Evolutionary conservation across 164 flowering plant genomes (phyloP), one percentile per base, ranked within the genome.

Genomic region (Umbilicus rupestris): DNA sequence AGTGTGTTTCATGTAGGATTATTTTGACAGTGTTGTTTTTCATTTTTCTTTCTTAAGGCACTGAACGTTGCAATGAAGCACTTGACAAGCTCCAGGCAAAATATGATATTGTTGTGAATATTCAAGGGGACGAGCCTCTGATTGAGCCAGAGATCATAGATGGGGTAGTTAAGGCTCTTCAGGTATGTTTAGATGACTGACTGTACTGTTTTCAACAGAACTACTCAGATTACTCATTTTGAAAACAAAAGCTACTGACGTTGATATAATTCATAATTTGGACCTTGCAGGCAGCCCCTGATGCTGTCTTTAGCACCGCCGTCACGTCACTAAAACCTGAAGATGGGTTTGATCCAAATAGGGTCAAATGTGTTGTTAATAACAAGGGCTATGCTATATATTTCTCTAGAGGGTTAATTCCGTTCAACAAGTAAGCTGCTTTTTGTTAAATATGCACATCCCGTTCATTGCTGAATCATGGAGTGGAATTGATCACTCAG

Each of bases 281-380:
- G 3, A 12, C 62, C 57, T 11, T 78, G 75, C 79, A 91, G 96
- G 80, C 84, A 72, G 81, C 96, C 41, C 96, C 96, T 35, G 99
- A 91, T 84, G 96, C 99, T 49, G 97, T 94, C 37, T 91, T 91
- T 71, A 94, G 99, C 82, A 94, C 99, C 59, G 97, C 97, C n/a
- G 96, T 89, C 37, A 91, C 99, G 65, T 77, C 96, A 39, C 74
- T 94, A 62, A 88, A 83, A 69, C 87, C 96, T 66, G 96, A 89
- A 77, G 96, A 94, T 79, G 96, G 85, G 41, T 70, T 72, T 74
- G 97, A 94, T 78, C 88, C 95, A 47, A 91, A 91, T 77, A 81
- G 97, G 60, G 97, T 94, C 67, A 94, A 94, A 76, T 94, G 99
- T 73, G 82, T 88, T 1, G 88, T 91, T 71, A 90, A 91, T 70